Evolutionary conservation across 305 asterid species (phyloP), one percentile per base, ranked within the genome.

Genomic region (Euphrasia arctica): DNA sequence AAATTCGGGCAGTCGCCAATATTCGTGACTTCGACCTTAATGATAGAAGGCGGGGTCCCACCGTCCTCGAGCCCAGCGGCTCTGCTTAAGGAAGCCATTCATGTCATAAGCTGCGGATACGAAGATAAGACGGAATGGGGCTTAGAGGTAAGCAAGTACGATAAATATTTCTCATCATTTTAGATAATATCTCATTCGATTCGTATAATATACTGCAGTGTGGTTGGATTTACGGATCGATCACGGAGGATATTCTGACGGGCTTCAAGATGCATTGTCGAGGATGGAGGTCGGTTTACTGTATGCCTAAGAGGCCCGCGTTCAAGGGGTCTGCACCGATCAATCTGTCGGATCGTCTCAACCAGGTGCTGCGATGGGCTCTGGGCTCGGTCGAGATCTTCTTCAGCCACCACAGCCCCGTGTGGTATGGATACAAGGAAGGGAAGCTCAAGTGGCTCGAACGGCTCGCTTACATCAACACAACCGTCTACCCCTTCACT

Each of bases 51-150:
- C 22, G 95, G 95, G 74, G 78, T 83, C 64, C 95, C 90, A 14
- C 88, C 85, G 0, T 45, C 86, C 29, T 80, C 88, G 5, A 81
- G 78, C 70, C 78, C 86, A 0, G 82, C 85, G 48, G 74, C 79
- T 58, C 95, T 83, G 15, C 69, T 86, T 67, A 83, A 83, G 75
- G 95, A 86, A 75, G 95, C 95, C 48, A 86, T 83, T 49, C 95
- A 86, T 70, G 95, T 86, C 64, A 83, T 86, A 32, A 86, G 88
- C 67, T 86, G 88, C 70, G 90, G 90, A 28, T 86, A 83, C 5
- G 95, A 86, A 71, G 95, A 81, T 74, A 86, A 86, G 67, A 81
- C 83, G 11, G 90, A 86, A 61, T 86, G 95, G 95, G 95, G 88
- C 62, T 18, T 18, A 18, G 22, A 25, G 27, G 27, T 25, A 25